Base-by-base conservation (phyloP, 345 rosid genomes). In the Carallia brachiata region DNA sequence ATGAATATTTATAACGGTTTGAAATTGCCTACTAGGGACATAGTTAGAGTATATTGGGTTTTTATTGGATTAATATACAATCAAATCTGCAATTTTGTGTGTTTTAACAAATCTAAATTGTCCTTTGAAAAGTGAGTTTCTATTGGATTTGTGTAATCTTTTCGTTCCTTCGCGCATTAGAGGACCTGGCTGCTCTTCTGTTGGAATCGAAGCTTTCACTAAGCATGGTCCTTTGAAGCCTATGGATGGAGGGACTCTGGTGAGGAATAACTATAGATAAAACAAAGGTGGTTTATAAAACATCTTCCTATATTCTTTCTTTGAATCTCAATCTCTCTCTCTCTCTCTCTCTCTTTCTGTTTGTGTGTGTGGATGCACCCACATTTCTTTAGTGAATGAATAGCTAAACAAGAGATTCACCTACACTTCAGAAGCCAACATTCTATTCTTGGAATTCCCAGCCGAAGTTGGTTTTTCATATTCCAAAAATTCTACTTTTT, bases 111-210 rank as follows among this genome's bases (percentile, higher is more conserved):
- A 67, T 68, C 0, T 0, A 1, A 2, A 13, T 15, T 7, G n/a
- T n/a, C n/a, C n/a, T 8, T 40, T 13, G 13, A 66, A 73, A 72
- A 69, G 75, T 59, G 16, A n/a, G n/a, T n/a, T n/a, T n/a, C n/a
- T n/a, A n/a, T n/a, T n/a, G n/a, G n/a, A n/a, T n/a, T n/a, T n/a
- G n/a, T n/a, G n/a, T 44, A 44, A 44, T 44, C 50, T 44, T 2
- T 44, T 15, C 50, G 10, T 44, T 12, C 16, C 15, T 44, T 32
- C 8, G 3, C 10, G 16, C 2, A 44, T 44, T 2, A 9, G 4
- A 73, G 77, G 77, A 9, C 77, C 77, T 17, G 72, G 77, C 1
- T 73, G 77, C 44, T 73, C 77, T 28, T 73, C 77, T 18, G 47
- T 73, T 18, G 72, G 77, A 52, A 72, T 44, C 5, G 77, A 72